A percentile compares a stretch with the other conserved stretches of the same genome.
Conservation (phyloP, 1,284 basidiomycete species). For the Papiliotrema flavescens region DNA sequence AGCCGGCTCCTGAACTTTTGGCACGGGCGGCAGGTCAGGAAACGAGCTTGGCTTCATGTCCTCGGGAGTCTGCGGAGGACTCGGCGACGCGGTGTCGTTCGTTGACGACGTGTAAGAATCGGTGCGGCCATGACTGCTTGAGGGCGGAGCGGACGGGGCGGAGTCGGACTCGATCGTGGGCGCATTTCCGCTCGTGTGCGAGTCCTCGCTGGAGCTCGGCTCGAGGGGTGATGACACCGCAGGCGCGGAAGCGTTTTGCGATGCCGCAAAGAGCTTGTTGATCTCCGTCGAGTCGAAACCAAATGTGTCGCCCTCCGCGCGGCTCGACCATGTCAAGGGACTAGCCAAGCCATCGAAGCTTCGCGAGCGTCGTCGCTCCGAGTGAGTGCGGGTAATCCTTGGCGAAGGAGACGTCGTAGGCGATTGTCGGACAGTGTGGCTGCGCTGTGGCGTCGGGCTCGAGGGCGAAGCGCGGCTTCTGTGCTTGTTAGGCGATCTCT, state of each 20-base stretch:
- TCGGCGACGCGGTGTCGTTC: conserved; percentile 40
- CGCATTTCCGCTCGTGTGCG: not conserved
- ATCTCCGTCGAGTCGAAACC: conserved; percentile 1
- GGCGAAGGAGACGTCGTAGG: conserved; percentile 11
- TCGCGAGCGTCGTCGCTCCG: conserved; percentile 27
- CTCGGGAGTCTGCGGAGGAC: conserved; percentile 39
- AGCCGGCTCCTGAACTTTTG: not conserved
- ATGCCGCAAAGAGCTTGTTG: conserved; percentile 5
- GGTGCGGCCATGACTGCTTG: conserved; percentile 37
- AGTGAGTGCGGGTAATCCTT: conserved; percentile 6
- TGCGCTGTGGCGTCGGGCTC: conserved; percentile 6
- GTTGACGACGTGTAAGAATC: conserved; percentile 42
- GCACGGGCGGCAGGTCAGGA: not conserved
- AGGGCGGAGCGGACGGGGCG: conserved; percentile 13
- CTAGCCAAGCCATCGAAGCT: conserved; percentile 29
- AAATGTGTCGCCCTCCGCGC: not conserved
- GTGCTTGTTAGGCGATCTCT: conserved; percentile 20
- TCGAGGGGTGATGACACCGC: conserved; percentile 14
- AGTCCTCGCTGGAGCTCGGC: not conserved
- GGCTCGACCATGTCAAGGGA: not conserved
- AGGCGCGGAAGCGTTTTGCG: conserved; percentile 23
- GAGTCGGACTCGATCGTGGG: conserved; percentile 1
- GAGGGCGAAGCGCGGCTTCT: not conserved
- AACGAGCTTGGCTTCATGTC: not conserved
- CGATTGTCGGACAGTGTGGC: conserved; percentile 11